Evolutionary conservation across 495 filamentous ascomycete genomes (phyloP).

Genomic region (Astrocystis sublimbata): DNA sequence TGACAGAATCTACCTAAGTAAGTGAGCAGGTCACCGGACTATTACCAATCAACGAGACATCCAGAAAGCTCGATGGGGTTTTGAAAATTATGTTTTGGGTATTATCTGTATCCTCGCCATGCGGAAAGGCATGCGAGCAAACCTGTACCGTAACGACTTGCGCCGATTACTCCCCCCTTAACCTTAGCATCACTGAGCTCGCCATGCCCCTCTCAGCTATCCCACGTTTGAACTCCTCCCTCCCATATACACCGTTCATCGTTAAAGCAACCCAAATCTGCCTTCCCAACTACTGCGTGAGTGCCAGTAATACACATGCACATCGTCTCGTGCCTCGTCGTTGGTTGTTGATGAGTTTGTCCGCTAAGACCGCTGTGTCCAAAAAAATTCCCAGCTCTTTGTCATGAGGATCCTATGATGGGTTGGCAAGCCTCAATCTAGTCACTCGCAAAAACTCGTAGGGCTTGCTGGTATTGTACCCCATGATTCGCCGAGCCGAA

Average conservation of each 20-base stretch:
- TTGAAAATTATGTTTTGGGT: not conserved
- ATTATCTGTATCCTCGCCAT: conserved; percentile 17
- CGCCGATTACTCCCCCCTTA: conserved; percentile 10
- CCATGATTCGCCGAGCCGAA: not conserved
- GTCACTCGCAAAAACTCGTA: not conserved
- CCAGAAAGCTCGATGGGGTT: not conserved
- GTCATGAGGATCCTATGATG: not conserved
- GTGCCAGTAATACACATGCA: conserved; percentile 15
- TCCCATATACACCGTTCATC: conserved; percentile 14
- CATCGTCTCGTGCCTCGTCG: not conserved
- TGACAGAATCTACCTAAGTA: no score
- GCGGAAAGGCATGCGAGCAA: conserved; percentile 10
- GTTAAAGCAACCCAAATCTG: not conserved
- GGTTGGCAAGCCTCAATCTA: not conserved
- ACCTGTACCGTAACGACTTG: conserved; percentile 11
- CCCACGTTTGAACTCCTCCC: conserved; percentile 7
- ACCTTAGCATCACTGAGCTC: not conserved
- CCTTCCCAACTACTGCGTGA: not conserved
- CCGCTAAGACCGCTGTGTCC: conserved; percentile 5
- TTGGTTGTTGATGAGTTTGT: not conserved
- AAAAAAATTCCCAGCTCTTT: not conserved
- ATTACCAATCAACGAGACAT: no score
- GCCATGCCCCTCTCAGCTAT: not conserved
- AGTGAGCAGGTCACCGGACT: no score
- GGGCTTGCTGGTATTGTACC: not conserved